Evolutionary conservation across 2,329 filamentous ascomycete genomes (phyloP).

Genomic region (Aspergillus japonicus): DNA sequence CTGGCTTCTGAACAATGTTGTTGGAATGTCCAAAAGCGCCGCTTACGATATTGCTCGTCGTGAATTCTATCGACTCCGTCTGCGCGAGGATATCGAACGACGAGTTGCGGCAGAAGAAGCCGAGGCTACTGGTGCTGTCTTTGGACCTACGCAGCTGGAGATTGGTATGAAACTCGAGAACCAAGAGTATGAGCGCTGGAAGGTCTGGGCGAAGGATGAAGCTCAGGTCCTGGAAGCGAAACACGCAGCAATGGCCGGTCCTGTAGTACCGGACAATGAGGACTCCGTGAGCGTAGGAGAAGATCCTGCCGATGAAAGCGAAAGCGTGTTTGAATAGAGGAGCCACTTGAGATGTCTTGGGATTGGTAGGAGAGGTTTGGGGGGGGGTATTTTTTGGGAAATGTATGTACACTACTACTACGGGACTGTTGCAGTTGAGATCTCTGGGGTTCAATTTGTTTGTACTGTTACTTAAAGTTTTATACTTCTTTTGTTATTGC

Average conservation of each 20-base stretch:
- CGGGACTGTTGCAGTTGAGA: conserved; percentile 6
- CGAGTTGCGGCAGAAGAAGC: conserved; percentile 88
- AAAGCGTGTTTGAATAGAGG: background rate
- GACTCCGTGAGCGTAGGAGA: conserved; percentile 37
- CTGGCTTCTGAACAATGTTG: conserved; percentile 70
- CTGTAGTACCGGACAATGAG: conserved; percentile 33
- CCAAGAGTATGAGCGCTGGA: conserved; percentile 78
- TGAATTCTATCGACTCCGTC: conserved; percentile 85
- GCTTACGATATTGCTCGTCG: conserved; percentile 86
- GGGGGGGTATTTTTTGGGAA: background rate
- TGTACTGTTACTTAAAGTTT: background rate
- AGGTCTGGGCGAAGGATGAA: conserved; percentile 67
- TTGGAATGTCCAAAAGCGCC: conserved; percentile 58
- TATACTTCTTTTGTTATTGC: too few relatives aligned
- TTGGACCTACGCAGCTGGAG: conserved; percentile 73
- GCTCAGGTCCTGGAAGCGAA: conserved; percentile 50
- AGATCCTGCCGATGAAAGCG: conserved; percentile 22
- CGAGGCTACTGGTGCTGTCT: conserved; percentile 78
- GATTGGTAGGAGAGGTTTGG: background rate
- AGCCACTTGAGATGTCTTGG: background rate
- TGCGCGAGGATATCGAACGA: conserved; percentile 76
- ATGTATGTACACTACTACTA: conserved; percentile 24
- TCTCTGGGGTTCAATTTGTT: background rate
- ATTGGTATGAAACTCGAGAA: conserved; percentile 82
- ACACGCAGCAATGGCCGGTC: conserved; percentile 39